phyloP scores from a whole-genome alignment of 306 rosid species.

The Pachyrhizus erosus region DNA sequence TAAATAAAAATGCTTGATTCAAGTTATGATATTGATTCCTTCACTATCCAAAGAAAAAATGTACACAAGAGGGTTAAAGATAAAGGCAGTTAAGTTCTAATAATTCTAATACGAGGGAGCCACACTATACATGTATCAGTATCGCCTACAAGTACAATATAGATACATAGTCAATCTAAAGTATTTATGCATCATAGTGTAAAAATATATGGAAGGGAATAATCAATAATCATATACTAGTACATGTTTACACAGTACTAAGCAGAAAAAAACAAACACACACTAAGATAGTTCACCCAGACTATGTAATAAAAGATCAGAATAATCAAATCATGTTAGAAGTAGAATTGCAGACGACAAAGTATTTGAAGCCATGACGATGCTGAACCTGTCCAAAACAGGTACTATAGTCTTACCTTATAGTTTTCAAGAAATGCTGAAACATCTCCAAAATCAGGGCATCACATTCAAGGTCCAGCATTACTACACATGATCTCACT shows the following conservation, averaged over 20 bases:
- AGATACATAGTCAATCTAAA: neutral
- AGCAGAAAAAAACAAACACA: neutral
- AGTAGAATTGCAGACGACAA: neutral
- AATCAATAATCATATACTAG: neutral
- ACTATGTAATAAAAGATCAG: neutral
- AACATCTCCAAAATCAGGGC: conserved; percentile 86
- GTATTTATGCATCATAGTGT: neutral
- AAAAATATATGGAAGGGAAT: neutral
- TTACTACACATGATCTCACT: conserved; percentile 92
- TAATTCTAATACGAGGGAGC: neutral
- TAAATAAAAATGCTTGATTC: neutral
- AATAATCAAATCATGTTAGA: neutral
- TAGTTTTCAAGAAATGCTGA: conserved; percentile 75
- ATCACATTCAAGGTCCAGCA: conserved; percentile 96
- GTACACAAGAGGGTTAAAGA: neutral
- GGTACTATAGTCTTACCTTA: conserved; percentile 61
- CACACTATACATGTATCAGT: neutral
- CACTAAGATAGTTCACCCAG: neutral
- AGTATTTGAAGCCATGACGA: conserved; percentile 6
- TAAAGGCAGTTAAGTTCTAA: neutral
- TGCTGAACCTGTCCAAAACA: neutral
- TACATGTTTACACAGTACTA: neutral
- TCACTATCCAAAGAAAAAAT: neutral
- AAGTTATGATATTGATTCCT: neutral
- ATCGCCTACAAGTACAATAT: neutral